Base-by-base conservation (phyloP, 306 rosid genomes). In the Corylus avellana region DNA sequence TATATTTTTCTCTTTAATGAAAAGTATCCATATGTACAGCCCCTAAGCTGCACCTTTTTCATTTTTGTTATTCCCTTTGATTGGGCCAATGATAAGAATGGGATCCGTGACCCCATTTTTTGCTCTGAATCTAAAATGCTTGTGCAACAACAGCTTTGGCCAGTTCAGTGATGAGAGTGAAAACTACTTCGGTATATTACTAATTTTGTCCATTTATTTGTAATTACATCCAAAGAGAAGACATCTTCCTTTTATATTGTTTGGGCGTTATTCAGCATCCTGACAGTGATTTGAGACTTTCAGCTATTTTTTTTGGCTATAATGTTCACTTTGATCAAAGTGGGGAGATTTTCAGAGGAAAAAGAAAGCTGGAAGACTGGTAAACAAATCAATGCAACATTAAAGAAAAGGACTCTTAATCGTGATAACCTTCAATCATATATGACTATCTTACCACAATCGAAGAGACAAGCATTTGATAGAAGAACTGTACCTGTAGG, bases 401-500 rank as follows among this genome's bases (percentile, higher is more conserved):
- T 29, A 13, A 48, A 73, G 25, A 53, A 73, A 50, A 29, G 0
- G 16, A 17, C 50, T 48, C 22, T 42, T 53, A 16, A 32, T 16
- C 0, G 7, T 1, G 46, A 14, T 8, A 13, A 13, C 8, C 8
- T 18, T 42, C 51, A 42, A 68, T 68, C 27, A 68, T 42, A 4
- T 25, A 59, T 59, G n/a, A 59, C 5, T 7, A 55, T 16, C 53
- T 29, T 3, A 59, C 57, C 18, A 29, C 47, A 17, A 47, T 7
- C n/a, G 39, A 63, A 35, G 17, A 81, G 62, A 59, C 25, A 75
- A 73, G 69, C 58, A 29, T 77, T 74, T 25, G 67, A 37, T 70
- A 49, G 66, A 72, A 18, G 70, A 81, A 58, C 66, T 12, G 66
- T 78, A 92, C 98, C 97, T 92, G 97, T 78, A 94, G 90, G 86